Evolutionary conservation across 257 asterid species (phyloP).

Genomic region (Dorcoceras hygrometricum): DNA sequence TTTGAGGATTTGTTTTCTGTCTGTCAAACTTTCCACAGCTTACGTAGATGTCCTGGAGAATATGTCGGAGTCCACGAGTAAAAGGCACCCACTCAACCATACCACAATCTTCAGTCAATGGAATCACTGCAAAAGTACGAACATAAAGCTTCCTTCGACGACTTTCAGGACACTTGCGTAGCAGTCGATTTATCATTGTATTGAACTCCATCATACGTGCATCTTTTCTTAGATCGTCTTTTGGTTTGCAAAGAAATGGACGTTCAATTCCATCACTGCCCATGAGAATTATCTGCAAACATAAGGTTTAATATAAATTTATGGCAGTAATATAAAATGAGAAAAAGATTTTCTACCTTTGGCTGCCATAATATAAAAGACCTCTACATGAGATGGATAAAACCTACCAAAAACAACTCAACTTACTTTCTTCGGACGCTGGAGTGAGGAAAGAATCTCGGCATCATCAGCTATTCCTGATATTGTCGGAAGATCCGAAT

Average conservation of each 20-base stretch:
- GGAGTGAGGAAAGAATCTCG: conserved; percentile 95
- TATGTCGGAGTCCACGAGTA: conserved; percentile 90
- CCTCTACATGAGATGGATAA: conserved; percentile 15
- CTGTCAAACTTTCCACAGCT: conserved; percentile 90
- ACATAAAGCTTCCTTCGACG: conserved; percentile 93
- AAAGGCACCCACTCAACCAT: conserved; percentile 99
- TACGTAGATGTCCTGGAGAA: conserved; percentile 88
- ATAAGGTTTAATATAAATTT: conserved; percentile 8
- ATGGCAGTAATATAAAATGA: background rate
- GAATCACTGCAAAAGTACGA: conserved; percentile 95
- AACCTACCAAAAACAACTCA: conserved; percentile 18
- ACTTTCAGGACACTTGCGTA: conserved; percentile 85
- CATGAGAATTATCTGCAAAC: conserved; percentile 71
- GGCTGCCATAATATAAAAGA: conserved; percentile 4
- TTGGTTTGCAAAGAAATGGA: conserved; percentile 98
- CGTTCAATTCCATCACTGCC: conserved; percentile 87
- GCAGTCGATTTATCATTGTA: conserved; percentile 90
- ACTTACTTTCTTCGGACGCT: conserved; percentile 87
- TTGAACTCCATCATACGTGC: conserved; percentile 99
- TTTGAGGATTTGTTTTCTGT: conserved; percentile 85
- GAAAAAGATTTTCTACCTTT: conserved; percentile 12
- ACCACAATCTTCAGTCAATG: conserved; percentile 97
- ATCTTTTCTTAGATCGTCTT: conserved; percentile 97
- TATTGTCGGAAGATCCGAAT: conserved; percentile 74
- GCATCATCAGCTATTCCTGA: conserved; percentile 94